A percentile compares a stretch with the other conserved stretches of the same genome.
Evolutionary conservation across 2,329 filamentous ascomycete genomes (phyloP).

Genomic region (Aspergillus pseudotamarii): DNA sequence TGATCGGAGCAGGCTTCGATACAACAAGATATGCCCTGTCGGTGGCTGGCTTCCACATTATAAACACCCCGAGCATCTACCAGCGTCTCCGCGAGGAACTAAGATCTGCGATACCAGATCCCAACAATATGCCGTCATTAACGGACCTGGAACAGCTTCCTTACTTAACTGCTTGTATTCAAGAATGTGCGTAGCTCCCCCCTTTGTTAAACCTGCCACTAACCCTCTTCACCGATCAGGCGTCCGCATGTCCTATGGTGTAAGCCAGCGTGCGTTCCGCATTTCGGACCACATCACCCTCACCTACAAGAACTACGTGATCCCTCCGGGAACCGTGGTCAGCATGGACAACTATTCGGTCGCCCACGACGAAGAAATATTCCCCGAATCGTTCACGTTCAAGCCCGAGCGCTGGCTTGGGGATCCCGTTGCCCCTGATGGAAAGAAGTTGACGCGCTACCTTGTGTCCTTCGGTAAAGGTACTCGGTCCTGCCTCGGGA

Average conservation of each 20-base stretch:
- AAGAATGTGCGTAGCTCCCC: conserved; percentile 11
- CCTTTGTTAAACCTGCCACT: no score
- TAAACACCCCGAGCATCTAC: conserved; percentile 29
- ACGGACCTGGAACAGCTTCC: conserved; percentile 34
- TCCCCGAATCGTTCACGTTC: conserved; percentile 15
- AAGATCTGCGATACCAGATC: conserved; percentile 27
- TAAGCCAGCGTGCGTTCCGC: conserved; percentile 9
- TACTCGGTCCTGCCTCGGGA: conserved; percentile 15
- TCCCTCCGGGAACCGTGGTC: conserved; percentile 9
- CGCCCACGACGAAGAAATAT: conserved; percentile 16
- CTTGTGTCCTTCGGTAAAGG: conserved; percentile 16
- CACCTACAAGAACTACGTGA: conserved; percentile 13
- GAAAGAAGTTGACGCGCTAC: conserved; percentile 13
- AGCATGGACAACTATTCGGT: conserved; percentile 18
- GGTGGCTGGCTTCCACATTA: conserved; percentile 35
- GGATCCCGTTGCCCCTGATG: conserved; percentile 10
- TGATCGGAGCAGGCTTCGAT: conserved; percentile 33
- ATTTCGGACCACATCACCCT: conserved; percentile 13
- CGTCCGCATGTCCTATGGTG: conserved; percentile 16
- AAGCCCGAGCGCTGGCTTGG: conserved; percentile 19
- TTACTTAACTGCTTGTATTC: conserved; percentile 27
- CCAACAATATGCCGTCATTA: conserved; percentile 15
- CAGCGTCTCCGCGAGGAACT: conserved; percentile 30
- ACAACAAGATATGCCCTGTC: conserved; percentile 31
- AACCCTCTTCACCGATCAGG: background rate